Evolutionary conservation across 371 early-diverging fungal species (phyloP), one percentile per base, ranked within the genome.

Genomic region (Rhizomucor pusillus): DNA sequence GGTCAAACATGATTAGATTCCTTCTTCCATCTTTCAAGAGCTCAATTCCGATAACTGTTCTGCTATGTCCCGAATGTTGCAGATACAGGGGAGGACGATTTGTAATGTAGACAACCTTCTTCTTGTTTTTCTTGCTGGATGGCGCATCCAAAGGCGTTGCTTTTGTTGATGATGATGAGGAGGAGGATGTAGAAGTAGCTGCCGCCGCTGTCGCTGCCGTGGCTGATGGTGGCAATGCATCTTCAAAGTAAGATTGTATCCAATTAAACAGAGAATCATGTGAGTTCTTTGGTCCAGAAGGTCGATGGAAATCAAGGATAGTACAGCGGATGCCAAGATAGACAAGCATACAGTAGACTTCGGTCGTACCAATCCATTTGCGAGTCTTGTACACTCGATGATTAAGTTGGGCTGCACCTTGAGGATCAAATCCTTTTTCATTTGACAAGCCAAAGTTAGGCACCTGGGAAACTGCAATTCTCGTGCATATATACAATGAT

Each of bases 321-420:
- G 72, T 79, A 6, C 80, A 72, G 0, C 78, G 79, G 29, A 88
- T 66, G 11, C 88, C 87, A 1, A 87, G 59, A 20, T 82, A 86
- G 2, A 73, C 71, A 24, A 91, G 60, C 16, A 88, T 69, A 1
- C 80, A 75, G 62, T 83, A 88, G 0, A 84, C 84, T 54, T 91
- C 91, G 1, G 89, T 86, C 0, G 90, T 80, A 0, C 91, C 91
- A 60, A 91, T 90, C 90, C 90, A 90, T 62, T 88, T 89, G 12
- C 70, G 57, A 9, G 90, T 87, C 22, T 74, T 77, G 36, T 71
- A 64, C 6, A 90, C 81, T 11, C 68, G 75, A 52, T 80, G 66
- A 0, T 65, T 60, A 18, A 91, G 66, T 49, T 91, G 90, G 14
- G 37, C 47, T 4, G 88, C 87, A 1, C 91, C 91, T 18, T 70